Evolutionary conservation across 345 rosid species (phyloP), one percentile per base, ranked within the genome.

Genomic region (Eucalyptus tenuipes): DNA sequence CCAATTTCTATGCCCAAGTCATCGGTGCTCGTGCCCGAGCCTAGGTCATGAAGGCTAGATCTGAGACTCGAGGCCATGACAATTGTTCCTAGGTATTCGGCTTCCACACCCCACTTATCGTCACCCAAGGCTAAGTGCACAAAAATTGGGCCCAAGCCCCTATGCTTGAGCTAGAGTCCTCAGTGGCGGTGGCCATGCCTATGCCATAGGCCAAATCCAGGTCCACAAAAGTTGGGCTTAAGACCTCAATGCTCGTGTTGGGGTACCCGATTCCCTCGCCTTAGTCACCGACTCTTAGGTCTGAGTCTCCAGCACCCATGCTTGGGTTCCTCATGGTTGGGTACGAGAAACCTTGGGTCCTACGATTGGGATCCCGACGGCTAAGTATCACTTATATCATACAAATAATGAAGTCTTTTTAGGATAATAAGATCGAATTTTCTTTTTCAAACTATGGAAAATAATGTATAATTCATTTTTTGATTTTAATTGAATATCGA

Each of bases 11-110:
- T 61, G 71, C 71, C 33, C 16, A 12, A 12, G 68, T 27, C 16
- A 59, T 27, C 0, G 0, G 3, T 2, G 8, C 18, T 6, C 3
- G 3, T 29, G 33, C 18, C 0, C 10, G 2, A n/a, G 40, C 40
- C 75, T 16, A 64, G 33, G 40, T 64, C 18, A 64, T 0, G 0
- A 14, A n/a, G 75, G 75, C 75, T 4, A 31, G 40, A 64, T 64
- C 1, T 1, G 1, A 66, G 42, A 66, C 18, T 8, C 1, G 0
- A 31, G 3, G 75, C 71, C 71, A 0, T 2, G 5, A 29, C 0
- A 0, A 0, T 0, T 31, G 0, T 31, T 8, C 79, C 79, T 17
- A 66, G 18, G 22, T 15, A 66, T 33, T 33, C 1, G 2, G 2
- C 11, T 66, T 16, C 20, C 6, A 66, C 0, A 1, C 22, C 6